These are phyloP conservation scores for Plectosphaerella cucumerina DNA, from an alignment of 2,329 filamentous ascomycete genomes.

Conservation along the genomic window DNA sequence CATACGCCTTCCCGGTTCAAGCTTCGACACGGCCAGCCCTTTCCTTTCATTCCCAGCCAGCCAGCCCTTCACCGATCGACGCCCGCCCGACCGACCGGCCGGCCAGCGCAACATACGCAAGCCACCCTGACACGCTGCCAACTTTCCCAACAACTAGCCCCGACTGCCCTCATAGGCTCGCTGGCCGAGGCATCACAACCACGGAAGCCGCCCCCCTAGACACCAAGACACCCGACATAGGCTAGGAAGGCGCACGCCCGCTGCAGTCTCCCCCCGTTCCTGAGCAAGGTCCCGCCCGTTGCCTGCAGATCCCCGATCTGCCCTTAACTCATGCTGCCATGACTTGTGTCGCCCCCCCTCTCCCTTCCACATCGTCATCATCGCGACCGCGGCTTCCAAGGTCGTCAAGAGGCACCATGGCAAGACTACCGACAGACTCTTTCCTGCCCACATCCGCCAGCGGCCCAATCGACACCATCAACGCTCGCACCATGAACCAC, in stretches of 20 bases:
- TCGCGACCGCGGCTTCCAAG: slow-evolving; percentile 1
- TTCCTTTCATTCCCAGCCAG: neutral
- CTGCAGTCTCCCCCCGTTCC: no score
- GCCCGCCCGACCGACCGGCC: neutral
- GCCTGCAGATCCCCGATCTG: no score
- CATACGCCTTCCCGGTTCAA: no score
- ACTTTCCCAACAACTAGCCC: neutral
- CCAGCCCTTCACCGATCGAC: neutral
- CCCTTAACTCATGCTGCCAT: neutral
- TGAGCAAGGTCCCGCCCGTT: no score
- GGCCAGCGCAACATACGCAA: neutral
- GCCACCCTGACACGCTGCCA: neutral
- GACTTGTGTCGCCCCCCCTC: slow-evolving; percentile 1
- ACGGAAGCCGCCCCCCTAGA: no score
- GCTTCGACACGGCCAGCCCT: neutral
- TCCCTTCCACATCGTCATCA: neutral
- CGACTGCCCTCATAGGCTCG: neutral
- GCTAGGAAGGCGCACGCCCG: no score
- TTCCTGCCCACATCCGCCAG: slow-evolving; percentile 28
- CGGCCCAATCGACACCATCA: slow-evolving; percentile 32
- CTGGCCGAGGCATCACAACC: no score
- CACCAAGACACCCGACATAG: no score
- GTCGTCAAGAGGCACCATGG: slow-evolving; percentile 24
- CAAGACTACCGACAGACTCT: slow-evolving; percentile 35
- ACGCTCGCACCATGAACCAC: slow-evolving; percentile 38